Conservation (phyloP, 108 stramenopile species). For the Cyclotella baltica region DNA sequence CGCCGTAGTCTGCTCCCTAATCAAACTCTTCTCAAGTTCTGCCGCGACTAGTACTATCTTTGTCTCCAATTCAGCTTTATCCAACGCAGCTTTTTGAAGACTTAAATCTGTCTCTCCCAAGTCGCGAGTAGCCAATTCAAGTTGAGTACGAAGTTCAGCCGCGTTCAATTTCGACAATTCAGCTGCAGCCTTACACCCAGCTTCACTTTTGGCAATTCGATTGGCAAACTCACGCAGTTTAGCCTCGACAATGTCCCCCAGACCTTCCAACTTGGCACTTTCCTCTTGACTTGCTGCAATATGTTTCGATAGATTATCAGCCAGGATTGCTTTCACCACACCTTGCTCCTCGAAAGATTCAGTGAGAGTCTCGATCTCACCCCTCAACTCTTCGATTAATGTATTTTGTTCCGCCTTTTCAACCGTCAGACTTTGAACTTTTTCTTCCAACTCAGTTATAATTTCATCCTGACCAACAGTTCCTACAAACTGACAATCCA, state of each 20-base stretch:
- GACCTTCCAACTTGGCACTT: not conserved
- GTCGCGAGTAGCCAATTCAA: not conserved
- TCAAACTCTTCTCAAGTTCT: constrained; percentile 5
- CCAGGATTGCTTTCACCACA: not conserved
- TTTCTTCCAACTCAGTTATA: not conserved
- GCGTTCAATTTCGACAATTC: not conserved
- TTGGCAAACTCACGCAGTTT: not conserved
- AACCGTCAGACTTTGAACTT: not conserved
- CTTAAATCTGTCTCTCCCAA: not conserved
- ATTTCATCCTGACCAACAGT: not conserved
- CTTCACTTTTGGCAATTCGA: constrained; percentile 1
- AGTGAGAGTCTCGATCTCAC: not conserved
- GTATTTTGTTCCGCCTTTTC: not conserved
- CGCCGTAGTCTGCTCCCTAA: constrained; percentile 4
- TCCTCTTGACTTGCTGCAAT: constrained; percentile 2
- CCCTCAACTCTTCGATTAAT: not conserved
- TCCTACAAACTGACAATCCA: not conserved
- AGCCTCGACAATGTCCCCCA: not conserved
- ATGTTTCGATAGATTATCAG: constrained; percentile 8
- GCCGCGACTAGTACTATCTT: constrained; percentile 10
- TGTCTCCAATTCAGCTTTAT: not conserved
- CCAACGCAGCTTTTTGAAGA: not conserved
- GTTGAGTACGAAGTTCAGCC: not conserved
- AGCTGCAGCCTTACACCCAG: not conserved
- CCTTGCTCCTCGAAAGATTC: not conserved